phyloP scores from a whole-genome alignment of 164 flowering plant species.

The Chloranthus sessilifolius region DNA sequence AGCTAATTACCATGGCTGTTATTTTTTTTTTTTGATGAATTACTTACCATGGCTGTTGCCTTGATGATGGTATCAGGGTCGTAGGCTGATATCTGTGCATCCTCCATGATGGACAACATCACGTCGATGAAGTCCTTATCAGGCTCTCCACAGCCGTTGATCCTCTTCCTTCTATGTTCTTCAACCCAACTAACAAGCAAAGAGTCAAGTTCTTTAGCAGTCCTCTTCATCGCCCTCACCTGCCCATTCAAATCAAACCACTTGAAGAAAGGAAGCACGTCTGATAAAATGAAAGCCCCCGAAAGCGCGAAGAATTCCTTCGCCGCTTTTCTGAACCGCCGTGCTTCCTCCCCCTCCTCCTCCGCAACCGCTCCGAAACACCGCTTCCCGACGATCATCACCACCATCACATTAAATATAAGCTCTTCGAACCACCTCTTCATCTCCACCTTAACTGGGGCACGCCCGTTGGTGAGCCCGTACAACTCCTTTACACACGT shows the following conservation, averaged over 20 bases:
- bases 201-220: constrained; percentile 3
- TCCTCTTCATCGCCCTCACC: constrained; percentile 13
- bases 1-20: too few relatives aligned
- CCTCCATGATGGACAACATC: constrained; percentile 21
- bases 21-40: too few relatives aligned
- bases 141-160: neutral
- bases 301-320: constrained; percentile 10
- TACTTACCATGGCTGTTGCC: constrained; percentile 25
- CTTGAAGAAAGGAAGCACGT: constrained; percentile 25
- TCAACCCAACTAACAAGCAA: neutral
- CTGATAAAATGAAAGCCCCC: constrained; percentile 20
- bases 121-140: constrained; percentile 28
- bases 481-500: too few relatives aligned
- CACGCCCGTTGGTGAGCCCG: too few relatives aligned
- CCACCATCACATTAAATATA: too few relatives aligned
- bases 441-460: too few relatives aligned
- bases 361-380: too few relatives aligned
- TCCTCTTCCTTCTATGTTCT: neutral
- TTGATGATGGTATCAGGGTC: constrained; percentile 23
- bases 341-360: too few relatives aligned
- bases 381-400: too few relatives aligned
- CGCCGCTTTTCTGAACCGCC: too few relatives aligned
- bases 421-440: too few relatives aligned
- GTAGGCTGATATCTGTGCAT: neutral
- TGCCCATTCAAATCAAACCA: constrained; percentile 35